These are phyloP conservation scores for Exophiala dermatitidis DNA, from an alignment of 2,329 filamentous ascomycete species.

Conservation along the genomic window DNA sequence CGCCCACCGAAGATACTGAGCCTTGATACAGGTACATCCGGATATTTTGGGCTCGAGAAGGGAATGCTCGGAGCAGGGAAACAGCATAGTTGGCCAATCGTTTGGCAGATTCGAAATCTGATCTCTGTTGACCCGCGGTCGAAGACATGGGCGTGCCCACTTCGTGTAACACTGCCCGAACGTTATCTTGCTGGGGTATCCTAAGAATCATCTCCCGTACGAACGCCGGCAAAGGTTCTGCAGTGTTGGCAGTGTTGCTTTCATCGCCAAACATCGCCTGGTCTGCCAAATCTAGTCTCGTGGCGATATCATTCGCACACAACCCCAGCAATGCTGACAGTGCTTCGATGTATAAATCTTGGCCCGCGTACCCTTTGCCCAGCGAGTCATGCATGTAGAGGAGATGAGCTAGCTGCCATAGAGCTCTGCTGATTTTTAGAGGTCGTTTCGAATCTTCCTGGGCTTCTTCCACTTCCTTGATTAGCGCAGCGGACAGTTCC, in stretches of 20 bases:
- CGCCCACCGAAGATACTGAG: slow-evolving; percentile 38
- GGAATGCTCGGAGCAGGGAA: slow-evolving; percentile 78
- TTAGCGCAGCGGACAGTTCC: slow-evolving; percentile 9
- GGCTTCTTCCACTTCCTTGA: slow-evolving; percentile 11
- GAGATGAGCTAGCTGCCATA: slow-evolving; percentile 54
- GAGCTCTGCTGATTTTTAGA: slow-evolving; percentile 37
- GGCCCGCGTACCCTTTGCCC: slow-evolving; percentile 29
- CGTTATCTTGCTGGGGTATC: slow-evolving; percentile 38
- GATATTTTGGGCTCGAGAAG: slow-evolving; percentile 73
- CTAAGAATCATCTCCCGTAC: slow-evolving; percentile 59
- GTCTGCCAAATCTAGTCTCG: slow-evolving; percentile 39
- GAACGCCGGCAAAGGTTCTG: slow-evolving; percentile 44
- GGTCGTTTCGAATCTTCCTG: slow-evolving; percentile 33
- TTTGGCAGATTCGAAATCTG: slow-evolving; percentile 55
- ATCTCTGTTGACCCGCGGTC: slow-evolving; percentile 24
- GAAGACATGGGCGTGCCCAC: slow-evolving; percentile 18
- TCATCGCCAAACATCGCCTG: slow-evolving; percentile 24
- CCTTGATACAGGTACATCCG: slow-evolving; percentile 89
- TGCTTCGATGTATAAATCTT: slow-evolving; percentile 49
- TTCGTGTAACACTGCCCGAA: slow-evolving; percentile 15
- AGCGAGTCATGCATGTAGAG: slow-evolving; percentile 49
- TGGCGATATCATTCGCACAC: slow-evolving; percentile 49
- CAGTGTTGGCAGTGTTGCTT: slow-evolving; percentile 24
- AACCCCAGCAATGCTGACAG: slow-evolving; percentile 51
- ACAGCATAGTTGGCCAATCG: slow-evolving; percentile 79